Evolutionary conservation across 176 grass and related monocot genomes (phyloP), one percentile per base, ranked within the genome.

Genomic region (Aegilops sharonensis): DNA sequence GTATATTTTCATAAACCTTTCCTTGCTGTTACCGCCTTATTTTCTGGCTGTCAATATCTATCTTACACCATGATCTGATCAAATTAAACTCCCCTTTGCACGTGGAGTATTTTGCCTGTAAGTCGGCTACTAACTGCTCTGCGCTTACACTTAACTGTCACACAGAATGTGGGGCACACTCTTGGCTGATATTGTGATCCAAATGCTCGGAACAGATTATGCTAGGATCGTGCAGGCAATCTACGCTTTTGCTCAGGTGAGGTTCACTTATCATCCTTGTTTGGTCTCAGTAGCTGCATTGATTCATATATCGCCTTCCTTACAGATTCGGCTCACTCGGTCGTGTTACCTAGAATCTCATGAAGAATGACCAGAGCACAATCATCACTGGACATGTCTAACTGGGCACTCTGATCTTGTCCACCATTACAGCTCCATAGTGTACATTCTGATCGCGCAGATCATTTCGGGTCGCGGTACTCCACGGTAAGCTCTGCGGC

Each of bases 171-270:
- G 96, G 96, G 96, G 96, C 10, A 94, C 96, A 43, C 93, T 98
- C 78, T 78, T 98, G 79, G 96, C 96, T 40, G 96, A 98, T 90
- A 88, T 98, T 63, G 93, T 95, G 71, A 95, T 98, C 86, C 96
- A 98, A 75, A 98, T 98, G 93, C 88, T 98, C 11, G 96, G 93
- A 14, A 98, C 94, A 5, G 97, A 98, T 87, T 96, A 96, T 93
- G 97, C 94, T 76, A 89, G 97, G 56, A 96, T 98, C 79, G 84
- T 95, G 43, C 92, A 93, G 72, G 97, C 94, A 90, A 93, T 98
- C 68, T 96, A 91, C 87, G 90, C 92, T 43, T 94, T 96, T 81
- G 92, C 97, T 32, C 97, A 96, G 97, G 97, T 98, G 71, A 89
- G 57, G 48, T 48, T 84, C 17, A 24, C 4, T 57, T 70, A 31